phyloP scores from a whole-genome alignment of 306 rosid genomes.

The Cucurbita pepo region DNA sequence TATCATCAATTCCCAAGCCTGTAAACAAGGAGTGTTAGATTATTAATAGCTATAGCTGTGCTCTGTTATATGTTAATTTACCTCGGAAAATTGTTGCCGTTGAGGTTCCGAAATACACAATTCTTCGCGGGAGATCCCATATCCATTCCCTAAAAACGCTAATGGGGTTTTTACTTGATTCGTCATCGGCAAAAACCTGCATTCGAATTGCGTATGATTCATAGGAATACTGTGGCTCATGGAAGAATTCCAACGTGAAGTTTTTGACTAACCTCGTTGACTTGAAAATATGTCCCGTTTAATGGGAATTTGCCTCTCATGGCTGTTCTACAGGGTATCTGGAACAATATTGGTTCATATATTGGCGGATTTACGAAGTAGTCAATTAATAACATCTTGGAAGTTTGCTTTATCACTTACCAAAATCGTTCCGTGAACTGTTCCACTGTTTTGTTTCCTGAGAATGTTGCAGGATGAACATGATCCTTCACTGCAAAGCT shows the following conservation, averaged over 20 bases:
- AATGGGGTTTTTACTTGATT: slow-evolving; percentile 37
- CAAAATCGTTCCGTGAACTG: neutral
- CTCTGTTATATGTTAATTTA: neutral
- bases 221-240: neutral
- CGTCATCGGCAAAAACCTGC: slow-evolving; percentile 39
- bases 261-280: slow-evolving; percentile 39
- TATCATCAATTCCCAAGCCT: slow-evolving; percentile 12
- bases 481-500: neutral
- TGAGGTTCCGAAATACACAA: slow-evolving; percentile 36
- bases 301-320: slow-evolving; percentile 43
- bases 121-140: slow-evolving; percentile 17
- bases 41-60: neutral
- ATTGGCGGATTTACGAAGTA: neutral
- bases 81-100: slow-evolving; percentile 30
- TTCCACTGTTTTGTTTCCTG: neutral
- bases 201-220: neutral
- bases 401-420: neutral
- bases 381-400: neutral
- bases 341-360: neutral
- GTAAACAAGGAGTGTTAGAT: neutral
- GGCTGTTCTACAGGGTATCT: slow-evolving; percentile 68
- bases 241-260: neutral
- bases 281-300: slow-evolving; percentile 71
- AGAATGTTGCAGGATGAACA: neutral
- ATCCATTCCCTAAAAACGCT: slow-evolving; percentile 30